Conservation (phyloP, 2,329 filamentous ascomycete genomes). For the Alternaria gaisen region DNA sequence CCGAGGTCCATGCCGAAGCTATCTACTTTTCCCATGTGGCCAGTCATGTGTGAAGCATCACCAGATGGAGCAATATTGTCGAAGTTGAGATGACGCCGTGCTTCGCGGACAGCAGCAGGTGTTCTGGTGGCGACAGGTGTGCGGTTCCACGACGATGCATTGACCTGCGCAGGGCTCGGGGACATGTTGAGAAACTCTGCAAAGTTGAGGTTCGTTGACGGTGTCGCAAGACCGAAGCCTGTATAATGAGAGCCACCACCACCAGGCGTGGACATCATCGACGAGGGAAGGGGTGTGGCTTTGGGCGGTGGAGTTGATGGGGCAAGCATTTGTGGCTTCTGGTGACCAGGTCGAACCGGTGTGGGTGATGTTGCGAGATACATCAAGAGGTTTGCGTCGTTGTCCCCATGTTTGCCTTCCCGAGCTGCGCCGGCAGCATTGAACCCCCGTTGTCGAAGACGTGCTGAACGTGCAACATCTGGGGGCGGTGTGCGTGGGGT, state of each 20-base stretch:
- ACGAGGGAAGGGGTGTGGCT: slow-evolving; percentile 73
- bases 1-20: slow-evolving; percentile 72
- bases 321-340: slow-evolving; percentile 58
- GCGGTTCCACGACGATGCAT: slow-evolving; percentile 76
- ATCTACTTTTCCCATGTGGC: slow-evolving; percentile 56
- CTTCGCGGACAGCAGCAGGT: slow-evolving; percentile 71
- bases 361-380: slow-evolving; percentile 93
- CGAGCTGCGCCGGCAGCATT: slow-evolving; percentile 50
- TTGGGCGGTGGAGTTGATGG: slow-evolving; percentile 65
- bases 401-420: slow-evolving; percentile 71
- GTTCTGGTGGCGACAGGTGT: slow-evolving; percentile 72
- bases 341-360: slow-evolving; percentile 68
- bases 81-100: slow-evolving; percentile 82
- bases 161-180: slow-evolving; percentile 83
- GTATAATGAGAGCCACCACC: slow-evolving; percentile 66
- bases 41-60: slow-evolving; percentile 53
- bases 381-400: slow-evolving; percentile 84
- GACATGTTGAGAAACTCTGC: slow-evolving; percentile 98
- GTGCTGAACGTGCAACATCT: slow-evolving; percentile 50
- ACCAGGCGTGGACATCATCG: slow-evolving; percentile 87
- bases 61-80: slow-evolving; percentile 72
- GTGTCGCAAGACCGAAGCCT: slow-evolving; percentile 74
- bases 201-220: slow-evolving; percentile 88
- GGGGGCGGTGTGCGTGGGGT: slow-evolving; percentile 54
- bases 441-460: slow-evolving; percentile 53